Conservation (phyloP, 2,329 filamentous ascomycete genomes). For the Cladophialophora bantiana region DNA sequence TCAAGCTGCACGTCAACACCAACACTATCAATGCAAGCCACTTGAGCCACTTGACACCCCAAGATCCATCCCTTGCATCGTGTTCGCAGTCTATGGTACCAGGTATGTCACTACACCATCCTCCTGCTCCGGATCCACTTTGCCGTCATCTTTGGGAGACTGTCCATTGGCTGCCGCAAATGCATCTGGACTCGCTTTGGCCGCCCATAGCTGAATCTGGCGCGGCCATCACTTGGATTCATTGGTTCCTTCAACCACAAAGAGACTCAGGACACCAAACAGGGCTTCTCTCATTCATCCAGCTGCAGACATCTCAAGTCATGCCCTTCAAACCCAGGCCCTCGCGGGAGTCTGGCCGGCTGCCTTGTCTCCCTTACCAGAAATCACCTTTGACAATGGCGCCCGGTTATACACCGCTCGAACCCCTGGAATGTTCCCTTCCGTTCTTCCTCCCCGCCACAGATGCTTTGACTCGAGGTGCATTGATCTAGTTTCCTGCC, state of each 20-base stretch:
- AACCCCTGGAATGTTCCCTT: slow-evolving; percentile 6
- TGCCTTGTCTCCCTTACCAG: too few species aligned
- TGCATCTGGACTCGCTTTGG: background rate
- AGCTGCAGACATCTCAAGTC: slow-evolving; percentile 2
- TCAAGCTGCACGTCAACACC: background rate
- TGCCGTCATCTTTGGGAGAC: background rate
- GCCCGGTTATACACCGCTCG: background rate
- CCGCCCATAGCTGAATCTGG: background rate
- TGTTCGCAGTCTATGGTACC: background rate
- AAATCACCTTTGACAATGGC: background rate
- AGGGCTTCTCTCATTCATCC: background rate
- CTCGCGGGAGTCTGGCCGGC: background rate
- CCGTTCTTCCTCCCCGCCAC: background rate
- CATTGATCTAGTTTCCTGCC: background rate
- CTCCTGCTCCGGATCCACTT: background rate
- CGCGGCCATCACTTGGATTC: background rate
- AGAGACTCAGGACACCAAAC: background rate
- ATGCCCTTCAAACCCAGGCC: background rate
- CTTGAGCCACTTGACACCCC: background rate
- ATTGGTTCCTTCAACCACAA: background rate
- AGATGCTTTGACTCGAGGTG: background rate
- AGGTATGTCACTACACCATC: too few species aligned
- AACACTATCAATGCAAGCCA: background rate
- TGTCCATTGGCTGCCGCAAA: background rate
- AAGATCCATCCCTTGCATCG: slow-evolving; percentile 3